Percentiles rank a stretch among this genome's conserved stretches.
phyloP scores from a whole-genome alignment of 2,329 filamentous ascomycete species.

The Colletotrichum horii region DNA sequence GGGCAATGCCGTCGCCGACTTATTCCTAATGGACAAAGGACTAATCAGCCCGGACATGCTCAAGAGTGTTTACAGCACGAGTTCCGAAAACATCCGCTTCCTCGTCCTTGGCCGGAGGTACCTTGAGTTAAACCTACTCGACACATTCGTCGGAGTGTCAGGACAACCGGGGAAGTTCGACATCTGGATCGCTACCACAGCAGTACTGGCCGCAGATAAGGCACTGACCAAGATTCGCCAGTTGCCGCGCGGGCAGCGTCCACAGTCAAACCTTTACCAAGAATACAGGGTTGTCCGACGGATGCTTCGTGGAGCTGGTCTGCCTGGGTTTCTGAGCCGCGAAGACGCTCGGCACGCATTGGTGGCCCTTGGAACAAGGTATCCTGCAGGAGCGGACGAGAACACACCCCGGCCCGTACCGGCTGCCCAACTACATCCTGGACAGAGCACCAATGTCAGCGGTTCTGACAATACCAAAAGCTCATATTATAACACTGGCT shows the following conservation, averaged over 20 bases:
- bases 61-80: neutral
- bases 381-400: neutral
- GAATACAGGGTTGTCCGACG: neutral
- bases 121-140: neutral
- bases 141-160: neutral
- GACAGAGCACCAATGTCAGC: neutral
- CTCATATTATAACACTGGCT: neutral
- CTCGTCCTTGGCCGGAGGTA: neutral
- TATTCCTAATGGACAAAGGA: neutral
- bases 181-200: neutral
- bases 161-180: neutral
- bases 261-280: neutral
- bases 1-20: neutral
- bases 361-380: neutral
- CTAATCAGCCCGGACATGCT: rapidly evolving
- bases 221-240: neutral
- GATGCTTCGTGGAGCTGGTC: neutral
- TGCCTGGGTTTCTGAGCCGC: neutral
- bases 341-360: neutral
- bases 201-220: neutral
- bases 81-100: neutral
- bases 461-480: neutral
- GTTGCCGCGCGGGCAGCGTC: neutral
- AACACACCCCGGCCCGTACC: neutral
- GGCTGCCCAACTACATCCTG: neutral